Base-by-base conservation (phyloP, 164 flowering plant genomes). In the Nymphaea thermarum region DNA sequence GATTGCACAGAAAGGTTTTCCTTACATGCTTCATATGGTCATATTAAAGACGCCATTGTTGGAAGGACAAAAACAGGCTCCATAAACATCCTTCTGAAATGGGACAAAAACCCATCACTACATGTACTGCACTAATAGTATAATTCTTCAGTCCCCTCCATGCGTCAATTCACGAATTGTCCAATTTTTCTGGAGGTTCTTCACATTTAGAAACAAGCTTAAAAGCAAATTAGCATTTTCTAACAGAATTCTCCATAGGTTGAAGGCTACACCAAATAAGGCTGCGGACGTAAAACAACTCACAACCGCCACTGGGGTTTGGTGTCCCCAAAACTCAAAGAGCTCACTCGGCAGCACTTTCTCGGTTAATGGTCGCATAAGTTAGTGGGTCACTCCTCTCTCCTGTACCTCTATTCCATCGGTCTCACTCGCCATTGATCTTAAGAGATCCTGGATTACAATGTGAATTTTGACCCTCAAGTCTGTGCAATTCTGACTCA, bases 401-500 rank as follows among this genome's bases (percentile, higher is more conserved):
- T 51, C 65, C 36, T 25, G 36, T 25, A 25, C 36, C 36, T 25
- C 36, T 25, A 25, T 25, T 10, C 6, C 62, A 64, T 5, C 11
- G 4, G 60, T 44, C 42, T 76, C 70, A 73, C 6, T 66, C 73
- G 8, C 64, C 65, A 51, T 59, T 72, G 43, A 82, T 74, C 66
- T 70, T 74, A 18, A 79, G 68, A 61, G 42, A 65, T 0, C 72
- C 10, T 55, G 83, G 71, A 60, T 74, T 72, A 12, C 74, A 64
- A 6, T 80, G 51, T 41, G 80, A 78, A 60, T 80, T 84, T 62
- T 47, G 66, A 53, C 67, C 74, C 12, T 71, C 80, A 59, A 79
- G 65, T 74, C 78, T 86, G 44, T 83, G 82, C 2, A 92, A 68
- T 76, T 92, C 94, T 2, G 84, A 79, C 74, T 87, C 87, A 65